These are phyloP conservation scores for Gracilaria domingensis DNA, from an alignment of 23 red algal species.

Conservation along the genomic window DNA sequence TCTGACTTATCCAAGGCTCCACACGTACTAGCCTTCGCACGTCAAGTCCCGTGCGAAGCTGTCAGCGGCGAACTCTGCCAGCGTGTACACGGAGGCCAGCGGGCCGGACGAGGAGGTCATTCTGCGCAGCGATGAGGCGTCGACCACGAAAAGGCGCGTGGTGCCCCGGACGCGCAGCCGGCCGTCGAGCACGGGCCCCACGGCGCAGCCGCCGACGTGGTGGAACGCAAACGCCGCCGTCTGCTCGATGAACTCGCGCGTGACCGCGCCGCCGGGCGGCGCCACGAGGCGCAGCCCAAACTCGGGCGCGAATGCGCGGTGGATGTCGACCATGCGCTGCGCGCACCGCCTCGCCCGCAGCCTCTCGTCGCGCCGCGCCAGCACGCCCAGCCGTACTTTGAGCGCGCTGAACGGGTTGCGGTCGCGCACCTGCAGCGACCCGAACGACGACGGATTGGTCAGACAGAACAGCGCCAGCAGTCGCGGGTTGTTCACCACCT, in stretches of 20 bases:
- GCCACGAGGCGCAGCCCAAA: neutral
- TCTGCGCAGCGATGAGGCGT: conserved; percentile 31
- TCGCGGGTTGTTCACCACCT: neutral
- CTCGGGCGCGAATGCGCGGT: neutral
- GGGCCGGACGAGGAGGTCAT: conserved; percentile 54
- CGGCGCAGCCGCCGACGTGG: conserved; percentile 23
- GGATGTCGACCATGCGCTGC: neutral
- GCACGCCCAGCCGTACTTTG: neutral
- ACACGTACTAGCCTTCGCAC: too few species aligned
- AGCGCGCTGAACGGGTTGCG: neutral
- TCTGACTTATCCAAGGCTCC: too few species aligned
- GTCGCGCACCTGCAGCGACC: conserved; percentile 6
- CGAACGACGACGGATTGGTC: neutral
- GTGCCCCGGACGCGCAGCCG: conserved; percentile 22
- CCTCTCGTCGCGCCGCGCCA: neutral
- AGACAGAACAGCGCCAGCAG: conserved; percentile 6
- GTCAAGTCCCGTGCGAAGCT: too few species aligned
- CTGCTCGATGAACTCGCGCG: neutral
- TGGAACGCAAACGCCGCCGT: neutral
- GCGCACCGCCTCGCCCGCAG: neutral
- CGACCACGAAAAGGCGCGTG: conserved; percentile 36
- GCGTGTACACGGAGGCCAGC: too few species aligned
- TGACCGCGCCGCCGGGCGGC: neutral
- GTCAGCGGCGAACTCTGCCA: too few species aligned
- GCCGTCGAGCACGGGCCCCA: conserved; percentile 19